Percentiles rank a stretch among this genome's conserved stretches.
Conservation (phyloP, 805 yeast genomes). For the Saturnispora besseyi region DNA sequence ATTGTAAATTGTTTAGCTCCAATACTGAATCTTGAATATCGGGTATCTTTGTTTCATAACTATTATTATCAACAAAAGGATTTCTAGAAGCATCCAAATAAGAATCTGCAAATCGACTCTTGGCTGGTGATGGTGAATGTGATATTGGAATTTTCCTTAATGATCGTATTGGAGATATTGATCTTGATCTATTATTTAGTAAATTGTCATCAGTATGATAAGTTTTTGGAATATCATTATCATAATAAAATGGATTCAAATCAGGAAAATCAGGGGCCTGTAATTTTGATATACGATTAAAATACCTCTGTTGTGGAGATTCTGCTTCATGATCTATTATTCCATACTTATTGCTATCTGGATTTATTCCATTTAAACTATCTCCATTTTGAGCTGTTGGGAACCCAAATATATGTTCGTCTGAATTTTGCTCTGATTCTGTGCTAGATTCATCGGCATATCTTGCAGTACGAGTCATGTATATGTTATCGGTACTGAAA, state of each 20-base stretch:
- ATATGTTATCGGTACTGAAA: neutral
- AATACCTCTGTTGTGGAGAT: constrained; percentile 6
- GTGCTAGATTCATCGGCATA: neutral
- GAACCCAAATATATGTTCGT: neutral
- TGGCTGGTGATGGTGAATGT: constrained; percentile 17
- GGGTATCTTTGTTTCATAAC: constrained; percentile 1
- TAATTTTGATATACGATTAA: neutral
- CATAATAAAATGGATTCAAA: constrained; percentile 6
- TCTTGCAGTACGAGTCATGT: neutral
- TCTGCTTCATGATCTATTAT: neutral
- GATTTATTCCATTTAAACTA: neutral
- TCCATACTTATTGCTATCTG: neutral
- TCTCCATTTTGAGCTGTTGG: neutral
- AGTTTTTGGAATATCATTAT: neutral
- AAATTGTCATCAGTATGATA: constrained; percentile 3
- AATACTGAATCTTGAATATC: neutral
- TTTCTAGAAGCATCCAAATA: neutral
- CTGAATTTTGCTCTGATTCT: neutral
- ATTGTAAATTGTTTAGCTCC: neutral
- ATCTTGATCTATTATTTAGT: constrained; percentile 10
- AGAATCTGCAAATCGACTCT: neutral
- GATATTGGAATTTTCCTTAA: neutral
- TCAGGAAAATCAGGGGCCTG: neutral
- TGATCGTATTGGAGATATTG: constrained; percentile 15
- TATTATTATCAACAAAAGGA: constrained; percentile 1